Evolutionary conservation across 2,329 filamentous ascomycete genomes (phyloP).

Genomic region (Triangularia verruculosa): DNA sequence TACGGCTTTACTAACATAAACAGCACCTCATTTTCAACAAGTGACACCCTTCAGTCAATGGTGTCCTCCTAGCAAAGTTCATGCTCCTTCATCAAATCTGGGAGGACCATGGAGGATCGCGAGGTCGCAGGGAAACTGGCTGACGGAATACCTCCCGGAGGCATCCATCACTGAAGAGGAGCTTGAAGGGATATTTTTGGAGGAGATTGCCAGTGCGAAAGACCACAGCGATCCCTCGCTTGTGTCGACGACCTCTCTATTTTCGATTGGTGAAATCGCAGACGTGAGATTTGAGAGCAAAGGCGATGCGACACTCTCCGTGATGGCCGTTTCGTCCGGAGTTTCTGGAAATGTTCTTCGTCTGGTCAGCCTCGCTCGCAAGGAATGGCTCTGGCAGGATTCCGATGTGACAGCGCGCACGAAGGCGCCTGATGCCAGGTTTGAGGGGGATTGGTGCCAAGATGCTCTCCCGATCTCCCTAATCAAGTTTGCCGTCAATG

Average conservation of each 20-base stretch:
- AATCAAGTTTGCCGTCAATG: conserved; percentile 47
- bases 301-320: conserved; percentile 31
- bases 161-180: conserved; percentile 41
- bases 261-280: conserved; percentile 56
- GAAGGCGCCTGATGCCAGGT: conserved; percentile 40
- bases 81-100: conserved; percentile 1
- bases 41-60: conserved; percentile 30
- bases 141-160: conserved; percentile 50
- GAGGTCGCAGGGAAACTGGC: conserved; percentile 46
- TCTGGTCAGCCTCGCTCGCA: conserved; percentile 48
- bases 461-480: conserved; percentile 49
- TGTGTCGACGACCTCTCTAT: conserved; percentile 34
- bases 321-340: conserved; percentile 52
- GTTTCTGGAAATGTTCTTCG: conserved; percentile 57
- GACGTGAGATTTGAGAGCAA: conserved; percentile 36
- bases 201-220: conserved; percentile 34
- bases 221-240: conserved; percentile 7
- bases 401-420: conserved; percentile 48
- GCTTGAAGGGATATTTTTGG: conserved; percentile 34
- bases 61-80: conserved; percentile 25
- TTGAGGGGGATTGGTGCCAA: conserved; percentile 53
- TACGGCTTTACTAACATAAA: not conserved
- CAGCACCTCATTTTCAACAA: conserved; percentile 30
- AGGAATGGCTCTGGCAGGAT: conserved; percentile 53
- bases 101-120: conserved; percentile 26